A percentile compares a stretch with the other conserved stretches of the same genome.
These are phyloP conservation scores for Trichothecium roseum DNA, from an alignment of 2,329 filamentous ascomycete genomes.

Conservation along the genomic window DNA sequence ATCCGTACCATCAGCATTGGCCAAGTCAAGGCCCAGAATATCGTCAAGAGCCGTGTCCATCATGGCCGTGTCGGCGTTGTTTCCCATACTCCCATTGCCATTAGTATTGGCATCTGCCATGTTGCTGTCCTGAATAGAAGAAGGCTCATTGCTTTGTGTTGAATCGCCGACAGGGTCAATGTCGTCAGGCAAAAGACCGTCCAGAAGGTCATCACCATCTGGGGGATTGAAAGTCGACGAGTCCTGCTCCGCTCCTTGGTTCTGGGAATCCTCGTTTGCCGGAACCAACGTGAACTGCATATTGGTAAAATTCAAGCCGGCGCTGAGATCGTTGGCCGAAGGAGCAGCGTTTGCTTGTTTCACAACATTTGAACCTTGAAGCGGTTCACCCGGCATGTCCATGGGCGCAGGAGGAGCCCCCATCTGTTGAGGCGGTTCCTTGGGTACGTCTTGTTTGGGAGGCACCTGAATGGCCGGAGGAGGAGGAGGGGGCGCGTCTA, in stretches of 20 bases:
- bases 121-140: neutral
- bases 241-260: constrained; percentile 16
- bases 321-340: constrained; percentile 2
- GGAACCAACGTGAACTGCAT: constrained; percentile 46
- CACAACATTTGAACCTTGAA: too few species aligned
- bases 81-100: constrained; percentile 3
- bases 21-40: constrained; percentile 19
- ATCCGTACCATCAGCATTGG: constrained; percentile 26
- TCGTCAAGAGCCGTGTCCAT: neutral
- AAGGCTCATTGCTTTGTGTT: neutral
- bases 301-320: constrained; percentile 42
- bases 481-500: neutral
- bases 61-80: constrained; percentile 5
- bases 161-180: neutral
- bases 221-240: constrained; percentile 28
- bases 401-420: constrained; percentile 10
- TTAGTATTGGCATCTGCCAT: too few species aligned
- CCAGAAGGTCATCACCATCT: constrained; percentile 16
- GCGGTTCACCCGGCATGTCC: constrained; percentile 1
- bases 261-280: constrained; percentile 18
- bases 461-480: neutral
- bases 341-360: constrained; percentile 1
- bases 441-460: neutral
- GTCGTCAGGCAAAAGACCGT: constrained; percentile 1
- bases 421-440: constrained; percentile 7